Conservation (phyloP, 352 stramenopile genomes). For the Halophytophthora polymorphica region DNA sequence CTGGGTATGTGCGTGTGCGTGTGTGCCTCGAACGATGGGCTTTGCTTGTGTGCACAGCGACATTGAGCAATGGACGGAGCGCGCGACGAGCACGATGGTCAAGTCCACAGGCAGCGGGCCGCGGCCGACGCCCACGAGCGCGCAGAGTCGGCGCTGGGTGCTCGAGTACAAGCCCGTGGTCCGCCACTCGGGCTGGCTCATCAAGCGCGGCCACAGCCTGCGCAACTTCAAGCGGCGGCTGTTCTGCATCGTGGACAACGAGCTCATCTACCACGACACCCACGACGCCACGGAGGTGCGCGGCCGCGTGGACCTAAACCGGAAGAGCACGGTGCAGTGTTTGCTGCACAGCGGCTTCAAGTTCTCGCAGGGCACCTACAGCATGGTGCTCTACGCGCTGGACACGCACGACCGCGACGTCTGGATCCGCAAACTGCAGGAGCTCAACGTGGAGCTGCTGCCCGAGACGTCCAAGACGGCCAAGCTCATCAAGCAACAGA, state of each 20-base stretch:
- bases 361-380: slow-evolving; percentile 64
- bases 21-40: too few species aligned
- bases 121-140: slow-evolving; percentile 41
- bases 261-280: slow-evolving; percentile 84
- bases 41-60: slow-evolving; percentile 31
- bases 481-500: slow-evolving; percentile 57
- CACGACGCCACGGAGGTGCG: slow-evolving; percentile 77
- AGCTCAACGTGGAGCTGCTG: slow-evolving; percentile 63
- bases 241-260: slow-evolving; percentile 84
- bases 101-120: slow-evolving; percentile 45
- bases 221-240: slow-evolving; percentile 84
- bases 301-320: slow-evolving; percentile 65
- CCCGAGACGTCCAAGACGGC: slow-evolving; percentile 49
- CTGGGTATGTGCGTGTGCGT: slow-evolving; percentile 4
- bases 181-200: slow-evolving; percentile 82
- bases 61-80: slow-evolving; percentile 80
- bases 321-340: slow-evolving; percentile 60
- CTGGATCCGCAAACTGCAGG: slow-evolving; percentile 83
- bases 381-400: slow-evolving; percentile 78
- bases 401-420: slow-evolving; percentile 73
- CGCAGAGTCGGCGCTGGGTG: slow-evolving; percentile 64
- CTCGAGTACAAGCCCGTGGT: slow-evolving; percentile 84
- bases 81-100: slow-evolving; percentile 72
- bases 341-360: slow-evolving; percentile 77
- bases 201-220: slow-evolving; percentile 77